Conservation (phyloP, 2,329 filamentous ascomycete species). For the Aspergillaceae sp. region DNA sequence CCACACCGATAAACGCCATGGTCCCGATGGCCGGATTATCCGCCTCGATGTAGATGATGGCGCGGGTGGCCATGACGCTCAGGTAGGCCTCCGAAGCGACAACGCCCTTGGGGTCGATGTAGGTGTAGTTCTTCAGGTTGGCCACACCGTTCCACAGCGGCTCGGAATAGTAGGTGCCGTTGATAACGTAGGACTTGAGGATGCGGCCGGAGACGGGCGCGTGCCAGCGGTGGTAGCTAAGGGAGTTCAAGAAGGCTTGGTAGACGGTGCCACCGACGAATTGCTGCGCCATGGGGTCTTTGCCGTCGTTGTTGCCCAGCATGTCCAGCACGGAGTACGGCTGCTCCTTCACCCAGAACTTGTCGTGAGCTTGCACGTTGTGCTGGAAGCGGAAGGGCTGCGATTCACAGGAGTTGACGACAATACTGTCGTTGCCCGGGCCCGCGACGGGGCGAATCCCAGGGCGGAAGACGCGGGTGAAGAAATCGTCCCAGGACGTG, state of each 20-base stretch:
- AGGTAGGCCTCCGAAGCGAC: constrained; percentile 54
- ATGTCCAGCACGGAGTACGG: constrained; percentile 58
- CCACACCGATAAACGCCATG: constrained; percentile 60
- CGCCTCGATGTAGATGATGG: constrained; percentile 60
- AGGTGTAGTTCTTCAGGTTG: constrained; percentile 13
- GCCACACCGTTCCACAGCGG: constrained; percentile 43
- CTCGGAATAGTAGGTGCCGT: constrained; percentile 61
- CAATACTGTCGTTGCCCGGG: constrained; percentile 40
- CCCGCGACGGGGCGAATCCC: constrained; percentile 51
- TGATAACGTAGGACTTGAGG: constrained; percentile 46
- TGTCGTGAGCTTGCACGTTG: constrained; percentile 47
- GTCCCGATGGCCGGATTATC: constrained; percentile 58
- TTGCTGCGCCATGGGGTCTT: constrained; percentile 40
- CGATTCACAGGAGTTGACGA: constrained; percentile 58
- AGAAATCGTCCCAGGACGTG: constrained; percentile 62
- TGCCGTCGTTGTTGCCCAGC: constrained; percentile 48
- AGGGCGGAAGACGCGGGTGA: constrained; percentile 50
- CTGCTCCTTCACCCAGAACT: constrained; percentile 61
- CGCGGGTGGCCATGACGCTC: constrained; percentile 56
- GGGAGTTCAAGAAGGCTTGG: constrained; percentile 58
- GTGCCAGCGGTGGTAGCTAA: constrained; percentile 66
- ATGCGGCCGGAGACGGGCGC: constrained; percentile 54
- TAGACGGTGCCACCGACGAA: constrained; percentile 59
- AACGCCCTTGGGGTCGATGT: constrained; percentile 17
- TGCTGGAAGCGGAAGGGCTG: constrained; percentile 45